Percentiles rank a stretch among this genome's conserved stretches.
phyloP scores from a whole-genome alignment of 805 yeast genomes.

The Deakozyma indianensis region DNA sequence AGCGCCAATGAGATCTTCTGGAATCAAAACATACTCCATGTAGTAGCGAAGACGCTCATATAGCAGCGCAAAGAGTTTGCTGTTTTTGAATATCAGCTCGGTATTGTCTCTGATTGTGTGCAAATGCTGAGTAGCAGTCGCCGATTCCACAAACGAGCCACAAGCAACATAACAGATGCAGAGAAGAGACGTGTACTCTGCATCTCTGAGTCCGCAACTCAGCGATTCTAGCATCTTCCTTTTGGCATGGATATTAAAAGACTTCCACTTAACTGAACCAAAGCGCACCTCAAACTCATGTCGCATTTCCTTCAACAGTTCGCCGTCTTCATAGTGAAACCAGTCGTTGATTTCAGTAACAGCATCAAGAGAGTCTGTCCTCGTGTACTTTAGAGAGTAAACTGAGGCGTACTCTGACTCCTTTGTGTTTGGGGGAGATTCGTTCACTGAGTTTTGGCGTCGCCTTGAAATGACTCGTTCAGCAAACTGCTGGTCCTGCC shows the following conservation, averaged over 20 bases:
- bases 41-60: background rate
- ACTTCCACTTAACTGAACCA: background rate
- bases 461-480: background rate
- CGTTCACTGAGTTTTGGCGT: background rate
- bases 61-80: background rate
- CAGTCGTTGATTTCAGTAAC: background rate
- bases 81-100: background rate
- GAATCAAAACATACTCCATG: background rate
- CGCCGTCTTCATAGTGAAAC: background rate
- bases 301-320: background rate
- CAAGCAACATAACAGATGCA: background rate
- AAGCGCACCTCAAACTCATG: background rate
- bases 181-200: background rate
- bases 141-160: background rate
- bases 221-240: background rate
- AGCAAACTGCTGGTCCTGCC: background rate
- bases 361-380: background rate
- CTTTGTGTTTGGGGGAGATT: background rate
- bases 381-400: background rate
- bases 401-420: background rate
- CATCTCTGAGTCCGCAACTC: background rate
- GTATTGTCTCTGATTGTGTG: background rate
- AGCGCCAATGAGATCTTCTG: background rate
- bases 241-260: background rate
- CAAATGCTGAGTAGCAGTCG: background rate